Evolutionary conservation across 2,329 filamentous ascomycete species (phyloP), one percentile per base, ranked within the genome.

Genomic region (Coleophoma eucalyptorum): DNA sequence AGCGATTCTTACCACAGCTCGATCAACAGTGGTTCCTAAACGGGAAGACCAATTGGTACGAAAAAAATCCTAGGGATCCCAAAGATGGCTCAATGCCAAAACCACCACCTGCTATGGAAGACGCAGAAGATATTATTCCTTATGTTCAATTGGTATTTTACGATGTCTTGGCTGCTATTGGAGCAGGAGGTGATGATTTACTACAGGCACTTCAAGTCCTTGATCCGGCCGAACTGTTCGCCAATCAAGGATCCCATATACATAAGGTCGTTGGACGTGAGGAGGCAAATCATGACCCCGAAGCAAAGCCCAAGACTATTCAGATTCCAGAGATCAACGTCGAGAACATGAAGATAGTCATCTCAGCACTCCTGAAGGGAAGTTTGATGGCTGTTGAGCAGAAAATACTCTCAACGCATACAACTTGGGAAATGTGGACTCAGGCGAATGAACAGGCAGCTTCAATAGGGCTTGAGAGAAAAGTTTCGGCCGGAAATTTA

Each of bases 141-240:
- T 61, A 55, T 20, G 56, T 63, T 43, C 59, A 58, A 43, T 49
- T 63, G 8, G 53, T 59, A 11, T 58, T 54, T 2, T 65, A 65
- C 40, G 62, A 65, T 48, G 61, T 60, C 18, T 41, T 65, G 1
- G 62, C 62, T 8, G 62, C 62, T 7, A 43, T 64, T 33, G 62
- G 58, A 3, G 55, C 58, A 1, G 52, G 54, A 3, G 59, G 59
- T 16, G 50, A 60, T 7, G 60, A 62, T 51, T 49, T 60, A 2
- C 43, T 64, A 3, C 13, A 54, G 2, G 48, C 49, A 12, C 52
- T 62, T 11, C 31, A 49, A 7, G 48, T 62, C 6, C 33, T 47
- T 10, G 21, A 32, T 15, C 26, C 13, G 5, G 41, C 15, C 20
- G 15, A 16, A 19, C 8, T 20, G 13, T 32, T 41, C 21, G 10